Evolutionary conservation across 1,139 yeast species (phyloP), one percentile per base, ranked within the genome.

Genomic region (Yamadazyma buinensis): DNA sequence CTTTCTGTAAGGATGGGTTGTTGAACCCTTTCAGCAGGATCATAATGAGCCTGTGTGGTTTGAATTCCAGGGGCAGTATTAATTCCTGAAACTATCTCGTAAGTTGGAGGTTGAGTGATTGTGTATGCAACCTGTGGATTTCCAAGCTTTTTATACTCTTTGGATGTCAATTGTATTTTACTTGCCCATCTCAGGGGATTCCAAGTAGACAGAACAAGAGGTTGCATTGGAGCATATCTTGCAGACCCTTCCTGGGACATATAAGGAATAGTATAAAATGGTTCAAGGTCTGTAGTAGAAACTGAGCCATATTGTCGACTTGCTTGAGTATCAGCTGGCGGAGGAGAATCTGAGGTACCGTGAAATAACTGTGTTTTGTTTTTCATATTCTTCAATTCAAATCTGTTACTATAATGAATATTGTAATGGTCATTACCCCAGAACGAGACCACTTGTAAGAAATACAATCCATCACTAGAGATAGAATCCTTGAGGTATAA

Each of bases 261-360:
- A 49, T 59, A 59, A 5, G 61, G 53, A 21, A 60, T 40, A 11
- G 57, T 36, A 21, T 26, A 42, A 35, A 8, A 18, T 6, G 12
- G 7, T 4, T n/a, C 28, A 17, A 13, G 14, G 8, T 15, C 5
- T n/a, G 28, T 9, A 9, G 28, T 26, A 3, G 18, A 8, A 4
- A 7, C 5, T 17, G 19, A 7, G 7, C 19, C 19, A 17, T 13
- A 11, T 3, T 42, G 27, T 6, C 37, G 43, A 2, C 60, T 60
- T 20, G 61, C 49, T 29, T 48, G 32, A 10, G 46, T 42, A n/a
- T 47, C 51, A 2, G 57, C 46, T 2, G 28, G 34, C 5, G 61
- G 60, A 11, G 55, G 43, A 1, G 75, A 40, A 23, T 90, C 92
- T 30, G 38, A 25, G 5, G 38, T 10, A 5, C 44, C 44, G 30